These are phyloP conservation scores for Sicyos edulis DNA, from an alignment of 306 rosid genomes.

Conservation along the genomic window DNA sequence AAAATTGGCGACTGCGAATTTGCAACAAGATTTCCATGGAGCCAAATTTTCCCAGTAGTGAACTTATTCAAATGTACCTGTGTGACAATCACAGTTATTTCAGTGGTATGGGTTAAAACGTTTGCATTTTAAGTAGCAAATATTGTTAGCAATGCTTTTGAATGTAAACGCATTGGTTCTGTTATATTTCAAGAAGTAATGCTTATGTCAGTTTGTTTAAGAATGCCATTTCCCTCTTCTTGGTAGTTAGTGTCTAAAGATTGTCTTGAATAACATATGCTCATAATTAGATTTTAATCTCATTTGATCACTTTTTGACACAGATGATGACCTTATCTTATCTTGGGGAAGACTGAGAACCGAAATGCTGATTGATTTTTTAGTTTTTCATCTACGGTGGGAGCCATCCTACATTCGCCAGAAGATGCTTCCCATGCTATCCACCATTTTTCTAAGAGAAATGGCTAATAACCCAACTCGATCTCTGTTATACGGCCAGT, in stretches of 20 bases:
- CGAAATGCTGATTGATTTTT: constrained; percentile 56
- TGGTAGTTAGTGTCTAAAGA: too few relatives aligned
- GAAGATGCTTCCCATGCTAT: constrained; percentile 70
- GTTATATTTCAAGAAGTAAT: not conserved
- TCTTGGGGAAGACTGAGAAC: constrained; percentile 56
- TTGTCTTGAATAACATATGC: not conserved
- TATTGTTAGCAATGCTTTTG: too few relatives aligned
- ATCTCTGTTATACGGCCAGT: constrained; percentile 53
- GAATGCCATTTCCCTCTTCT: not conserved
- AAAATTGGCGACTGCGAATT: constrained; percentile 52
- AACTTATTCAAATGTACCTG: constrained; percentile 61
- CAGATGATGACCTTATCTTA: constrained; percentile 43
- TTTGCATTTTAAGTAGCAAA: constrained; percentile 6
- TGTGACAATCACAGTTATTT: constrained; percentile 51
- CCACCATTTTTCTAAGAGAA: constrained; percentile 72
- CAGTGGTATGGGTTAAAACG: constrained; percentile 38
- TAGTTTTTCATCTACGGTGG: constrained; percentile 69
- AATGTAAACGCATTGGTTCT: not conserved
- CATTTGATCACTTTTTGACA: constrained; percentile 29
- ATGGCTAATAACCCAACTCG: constrained; percentile 30
- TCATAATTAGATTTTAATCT: not conserved
- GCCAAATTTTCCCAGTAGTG: constrained; percentile 59
- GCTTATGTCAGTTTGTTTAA: not conserved
- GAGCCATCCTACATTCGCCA: constrained; percentile 59
- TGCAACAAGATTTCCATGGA: constrained; percentile 57